Conservation (phyloP, 2,329 filamentous ascomycete genomes). For the Alternaria sp. region DNA sequence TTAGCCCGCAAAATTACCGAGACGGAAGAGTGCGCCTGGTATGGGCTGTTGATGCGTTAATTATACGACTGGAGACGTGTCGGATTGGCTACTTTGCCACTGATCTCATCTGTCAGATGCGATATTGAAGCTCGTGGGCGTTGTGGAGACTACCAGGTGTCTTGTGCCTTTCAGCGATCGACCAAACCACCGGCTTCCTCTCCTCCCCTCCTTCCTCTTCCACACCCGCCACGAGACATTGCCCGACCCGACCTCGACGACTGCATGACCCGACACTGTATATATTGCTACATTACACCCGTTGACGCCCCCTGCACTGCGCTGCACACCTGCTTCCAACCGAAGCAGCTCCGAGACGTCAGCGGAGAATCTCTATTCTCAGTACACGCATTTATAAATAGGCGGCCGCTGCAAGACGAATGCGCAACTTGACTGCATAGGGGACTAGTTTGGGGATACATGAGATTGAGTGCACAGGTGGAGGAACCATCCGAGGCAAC, state of each 20-base stretch:
- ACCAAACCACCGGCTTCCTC: slow-evolving; percentile 28
- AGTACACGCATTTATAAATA: slow-evolving; percentile 29
- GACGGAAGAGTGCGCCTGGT: slow-evolving; percentile 21
- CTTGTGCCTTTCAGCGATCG: slow-evolving; percentile 21
- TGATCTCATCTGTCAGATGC: slow-evolving; percentile 5
- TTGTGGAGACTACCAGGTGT: slow-evolving; percentile 23
- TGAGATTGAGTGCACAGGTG: slow-evolving; percentile 14
- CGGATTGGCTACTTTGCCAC: slow-evolving; percentile 15
- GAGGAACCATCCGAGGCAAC: slow-evolving; percentile 24
- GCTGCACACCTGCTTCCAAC: slow-evolving; percentile 16
- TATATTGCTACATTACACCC: slow-evolving; percentile 10
- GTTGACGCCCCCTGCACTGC: slow-evolving; percentile 17
- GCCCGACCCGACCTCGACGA: slow-evolving; percentile 14
- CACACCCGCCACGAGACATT: slow-evolving; percentile 25
- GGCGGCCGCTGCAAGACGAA: slow-evolving; percentile 24
- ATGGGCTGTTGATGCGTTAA: slow-evolving; percentile 15
- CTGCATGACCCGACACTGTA: slow-evolving; percentile 17
- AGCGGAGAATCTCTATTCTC: slow-evolving; percentile 27
- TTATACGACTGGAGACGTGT: slow-evolving; percentile 10
- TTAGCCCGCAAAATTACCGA: slow-evolving; percentile 36
- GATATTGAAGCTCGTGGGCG: slow-evolving; percentile 22
- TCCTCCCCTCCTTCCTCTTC: slow-evolving; percentile 27
- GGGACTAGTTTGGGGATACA: slow-evolving; percentile 6
- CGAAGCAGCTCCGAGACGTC: slow-evolving; percentile 41
- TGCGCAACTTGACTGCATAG: slow-evolving; percentile 29